These are phyloP conservation scores for Choanephora cucurbitarum DNA, from an alignment of 371 early-diverging fungal species.

Conservation along the genomic window DNA sequence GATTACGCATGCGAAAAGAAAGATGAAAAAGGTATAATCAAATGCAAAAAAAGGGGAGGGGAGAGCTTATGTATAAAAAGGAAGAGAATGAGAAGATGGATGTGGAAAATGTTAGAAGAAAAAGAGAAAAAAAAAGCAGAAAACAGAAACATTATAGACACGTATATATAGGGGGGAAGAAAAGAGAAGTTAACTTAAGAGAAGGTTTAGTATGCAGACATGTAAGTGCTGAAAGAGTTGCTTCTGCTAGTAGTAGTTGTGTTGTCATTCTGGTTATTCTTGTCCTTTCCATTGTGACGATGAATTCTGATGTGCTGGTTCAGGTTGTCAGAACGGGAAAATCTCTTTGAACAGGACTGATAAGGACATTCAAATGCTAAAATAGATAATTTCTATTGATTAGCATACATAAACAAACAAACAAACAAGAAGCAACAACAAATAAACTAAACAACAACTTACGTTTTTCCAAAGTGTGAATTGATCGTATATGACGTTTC, in stretches of 20 bases:
- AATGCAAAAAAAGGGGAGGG: neutral
- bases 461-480: slow-evolving; percentile 62
- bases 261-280: slow-evolving; percentile 14
- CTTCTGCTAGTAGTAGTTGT: neutral
- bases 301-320: slow-evolving; percentile 73
- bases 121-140: neutral
- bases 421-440: neutral
- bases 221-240: slow-evolving; percentile 22
- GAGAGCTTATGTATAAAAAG: neutral
- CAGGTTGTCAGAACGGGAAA: slow-evolving; percentile 85
- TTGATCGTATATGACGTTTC: slow-evolving; percentile 74
- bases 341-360: slow-evolving; percentile 76
- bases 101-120: neutral
- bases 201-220: slow-evolving; percentile 25
- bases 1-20: neutral
- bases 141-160: neutral
- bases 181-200: neutral
- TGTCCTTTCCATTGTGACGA: slow-evolving; percentile 48
- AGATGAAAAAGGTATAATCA: neutral
- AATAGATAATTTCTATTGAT: neutral
- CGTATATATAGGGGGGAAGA: neutral
- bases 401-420: neutral
- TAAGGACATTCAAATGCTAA: slow-evolving; percentile 67
- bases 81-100: neutral
- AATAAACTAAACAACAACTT: slow-evolving; percentile 28